Base-by-base conservation (phyloP, 495 filamentous ascomycete species). In the Penicillium roqueforti region DNA sequence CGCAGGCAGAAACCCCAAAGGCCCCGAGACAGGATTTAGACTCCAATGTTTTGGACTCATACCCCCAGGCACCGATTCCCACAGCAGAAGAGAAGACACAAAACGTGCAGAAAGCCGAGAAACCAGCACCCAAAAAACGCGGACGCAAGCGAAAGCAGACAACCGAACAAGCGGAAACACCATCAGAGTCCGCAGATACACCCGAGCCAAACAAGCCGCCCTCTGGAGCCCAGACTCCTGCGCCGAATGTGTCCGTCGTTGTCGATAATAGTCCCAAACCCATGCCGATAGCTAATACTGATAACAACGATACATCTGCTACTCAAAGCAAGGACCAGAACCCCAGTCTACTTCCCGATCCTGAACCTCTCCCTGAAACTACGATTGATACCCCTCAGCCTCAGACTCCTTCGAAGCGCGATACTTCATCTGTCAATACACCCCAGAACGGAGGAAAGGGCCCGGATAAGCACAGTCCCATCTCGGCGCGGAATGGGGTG, bases 401-500 rank as follows among this genome's bases (percentile, higher is more conserved):
- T 10, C 57, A 63, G 58, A 70, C 64, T n/a, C 59, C 57, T 4
- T 53, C 51, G 3, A 64, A 65, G 16, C 19, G 48, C 19, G 51
- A 48, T 26, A 16, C 40, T 3, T 20, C 47, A 3, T 7, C 36
- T 25, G 23, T 29, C n/a, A 47, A 55, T 31, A 60, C 56, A 18
- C 57, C 58, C 31, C 23, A 42, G 32, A 54, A 43, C 9, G 32
- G 53, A 1, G 36, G 41, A 13, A 72, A 68, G 28, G 69, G 68
- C 9, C 68, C 71, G 18, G 47, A 56, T 3, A 74, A 73, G 51
- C 76, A 78, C 42, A 80, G 74, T 42, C 80, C 83, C 1, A 71
- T 84, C 22, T 62, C 67, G 2, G 76, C 68, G 29, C 80, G 76
- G 23, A 70, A 74, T 39, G 84, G 81, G 50, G 80, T 83, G 6